These are phyloP conservation scores for Stereum hirsutum DNA, from an alignment of 1,284 basidiomycete species.

Conservation along the genomic window DNA sequence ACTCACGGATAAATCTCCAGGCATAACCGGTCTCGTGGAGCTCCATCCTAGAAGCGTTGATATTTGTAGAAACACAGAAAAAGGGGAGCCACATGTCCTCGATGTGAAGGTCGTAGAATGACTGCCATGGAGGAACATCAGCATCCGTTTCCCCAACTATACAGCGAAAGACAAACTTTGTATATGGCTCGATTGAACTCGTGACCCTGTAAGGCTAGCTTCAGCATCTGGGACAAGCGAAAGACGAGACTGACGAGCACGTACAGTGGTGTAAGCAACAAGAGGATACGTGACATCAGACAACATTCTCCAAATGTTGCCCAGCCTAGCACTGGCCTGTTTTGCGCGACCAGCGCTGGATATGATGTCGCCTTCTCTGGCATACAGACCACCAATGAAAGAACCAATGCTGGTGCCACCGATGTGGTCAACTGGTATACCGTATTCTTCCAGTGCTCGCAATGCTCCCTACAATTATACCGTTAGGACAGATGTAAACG, in stretches of 20 bases:
- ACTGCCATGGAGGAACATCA: conserved; percentile 29
- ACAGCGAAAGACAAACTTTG: conserved; percentile 39
- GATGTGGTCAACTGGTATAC: conserved; percentile 90
- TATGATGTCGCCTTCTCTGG: conserved; percentile 86
- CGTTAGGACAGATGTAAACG: background rate
- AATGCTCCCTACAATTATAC: conserved; percentile 81
- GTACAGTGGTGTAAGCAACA: conserved; percentile 94
- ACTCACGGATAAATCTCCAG: conserved; percentile 74
- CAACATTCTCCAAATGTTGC: conserved; percentile 89
- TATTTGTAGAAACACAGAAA: conserved; percentile 99
- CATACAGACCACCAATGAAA: conserved; percentile 94
- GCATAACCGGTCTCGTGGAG: conserved; percentile 96
- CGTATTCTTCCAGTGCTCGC: conserved; percentile 84
- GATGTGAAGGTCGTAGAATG: conserved; percentile 91
- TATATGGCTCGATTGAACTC: conserved; percentile 85
- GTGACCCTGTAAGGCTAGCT: conserved; percentile 51
- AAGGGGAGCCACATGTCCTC: conserved; percentile 99
- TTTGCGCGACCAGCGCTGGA: conserved; percentile 84
- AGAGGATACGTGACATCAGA: conserved; percentile 97
- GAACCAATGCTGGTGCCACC: conserved; percentile 88
- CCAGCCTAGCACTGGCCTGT: conserved; percentile 87
- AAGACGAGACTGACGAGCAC: conserved; percentile 26
- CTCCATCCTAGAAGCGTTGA: conserved; percentile 94
- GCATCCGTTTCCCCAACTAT: background rate
- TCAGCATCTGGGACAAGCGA: conserved; percentile 9